phyloP scores from a whole-genome alignment of 2,329 filamentous ascomycete species.

The Fusarium sp. region DNA sequence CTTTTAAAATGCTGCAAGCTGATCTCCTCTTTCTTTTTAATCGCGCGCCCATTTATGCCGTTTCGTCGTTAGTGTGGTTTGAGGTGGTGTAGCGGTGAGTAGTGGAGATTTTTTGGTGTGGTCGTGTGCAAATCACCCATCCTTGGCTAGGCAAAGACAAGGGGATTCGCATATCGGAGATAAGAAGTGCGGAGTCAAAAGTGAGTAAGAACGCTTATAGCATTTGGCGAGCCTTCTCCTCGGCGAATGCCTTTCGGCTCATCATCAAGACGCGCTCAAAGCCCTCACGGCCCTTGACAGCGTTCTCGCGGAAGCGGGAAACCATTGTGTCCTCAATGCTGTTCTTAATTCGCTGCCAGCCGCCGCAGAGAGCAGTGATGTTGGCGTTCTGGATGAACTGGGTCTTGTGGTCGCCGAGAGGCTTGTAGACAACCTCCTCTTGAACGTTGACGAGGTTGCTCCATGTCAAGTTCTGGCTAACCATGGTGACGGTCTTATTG shows the following conservation, averaged over 20 bases:
- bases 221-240: constrained; percentile 76
- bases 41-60: constrained; percentile 43
- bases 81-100: constrained; percentile 31
- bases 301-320: constrained; percentile 90
- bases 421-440: constrained; percentile 90
- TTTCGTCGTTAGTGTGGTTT: constrained; percentile 35
- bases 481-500: constrained; percentile 92
- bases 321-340: constrained; percentile 94
- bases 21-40: constrained; percentile 23
- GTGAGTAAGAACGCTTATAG: constrained; percentile 24
- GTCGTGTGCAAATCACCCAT: constrained; percentile 20
- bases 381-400: constrained; percentile 89
- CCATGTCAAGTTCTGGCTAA: constrained; percentile 93
- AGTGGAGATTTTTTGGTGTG: constrained; percentile 39
- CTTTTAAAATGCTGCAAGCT: constrained; percentile 43
- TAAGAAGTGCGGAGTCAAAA: constrained; percentile 4
- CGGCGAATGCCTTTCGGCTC: constrained; percentile 89
- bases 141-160: constrained; percentile 10
- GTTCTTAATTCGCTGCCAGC: constrained; percentile 97
- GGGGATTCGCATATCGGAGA: constrained; percentile 10
- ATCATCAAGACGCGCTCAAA: constrained; percentile 96
- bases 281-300: constrained; percentile 87
- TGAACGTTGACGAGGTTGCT: constrained; percentile 90
- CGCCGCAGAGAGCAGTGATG: constrained; percentile 93
- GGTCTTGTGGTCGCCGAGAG: constrained; percentile 69